A percentile compares a stretch with the other conserved stretches of the same genome.
Conservation (phyloP, 139 green algal genomes). For the Chlorella sp. region DNA sequence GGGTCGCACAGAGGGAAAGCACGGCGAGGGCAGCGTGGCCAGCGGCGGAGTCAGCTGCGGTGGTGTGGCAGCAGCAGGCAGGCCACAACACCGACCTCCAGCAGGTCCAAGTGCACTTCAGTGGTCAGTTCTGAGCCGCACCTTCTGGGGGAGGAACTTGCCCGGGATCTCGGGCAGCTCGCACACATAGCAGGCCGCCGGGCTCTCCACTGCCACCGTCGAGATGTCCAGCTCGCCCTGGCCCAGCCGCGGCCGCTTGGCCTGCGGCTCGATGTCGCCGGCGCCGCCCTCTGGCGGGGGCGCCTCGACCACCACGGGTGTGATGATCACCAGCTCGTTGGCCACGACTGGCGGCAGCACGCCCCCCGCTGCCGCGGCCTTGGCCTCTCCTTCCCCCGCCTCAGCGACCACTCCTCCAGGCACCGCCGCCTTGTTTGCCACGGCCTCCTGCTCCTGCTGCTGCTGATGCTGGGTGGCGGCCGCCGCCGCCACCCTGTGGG, state of each 20-base stretch:
- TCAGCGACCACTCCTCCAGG: not conserved
- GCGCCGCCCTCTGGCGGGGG: not conserved
- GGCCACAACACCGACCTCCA: too few species aligned
- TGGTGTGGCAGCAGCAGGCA: not conserved
- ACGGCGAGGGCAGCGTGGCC: not conserved
- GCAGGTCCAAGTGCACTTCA: too few species aligned
- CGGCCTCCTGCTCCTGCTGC: conserved; percentile 33
- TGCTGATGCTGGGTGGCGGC: too few species aligned
- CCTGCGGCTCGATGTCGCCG: conserved; percentile 8
- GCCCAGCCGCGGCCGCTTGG: conserved; percentile 31
- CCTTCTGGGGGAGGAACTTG: conserved; percentile 85
- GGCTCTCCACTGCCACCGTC: conserved; percentile 7
- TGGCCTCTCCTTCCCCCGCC: not conserved
- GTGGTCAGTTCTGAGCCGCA: too few species aligned
- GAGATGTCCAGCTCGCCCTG: conserved; percentile 9
- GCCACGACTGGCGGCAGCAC: conserved; percentile 27
- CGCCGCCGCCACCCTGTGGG: not conserved
- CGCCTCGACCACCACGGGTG: conserved; percentile 33
- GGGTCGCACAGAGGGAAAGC: not conserved
- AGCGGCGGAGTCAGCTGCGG: not conserved
- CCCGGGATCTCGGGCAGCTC: conserved; percentile 76
- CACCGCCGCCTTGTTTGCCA: too few species aligned
- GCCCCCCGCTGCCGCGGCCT: not conserved
- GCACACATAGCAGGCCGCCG: conserved; percentile 69
- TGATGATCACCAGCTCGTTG: conserved; percentile 50